Conservation (phyloP, 116 monocot genomes). For the Dioscorea cayenensis region DNA sequence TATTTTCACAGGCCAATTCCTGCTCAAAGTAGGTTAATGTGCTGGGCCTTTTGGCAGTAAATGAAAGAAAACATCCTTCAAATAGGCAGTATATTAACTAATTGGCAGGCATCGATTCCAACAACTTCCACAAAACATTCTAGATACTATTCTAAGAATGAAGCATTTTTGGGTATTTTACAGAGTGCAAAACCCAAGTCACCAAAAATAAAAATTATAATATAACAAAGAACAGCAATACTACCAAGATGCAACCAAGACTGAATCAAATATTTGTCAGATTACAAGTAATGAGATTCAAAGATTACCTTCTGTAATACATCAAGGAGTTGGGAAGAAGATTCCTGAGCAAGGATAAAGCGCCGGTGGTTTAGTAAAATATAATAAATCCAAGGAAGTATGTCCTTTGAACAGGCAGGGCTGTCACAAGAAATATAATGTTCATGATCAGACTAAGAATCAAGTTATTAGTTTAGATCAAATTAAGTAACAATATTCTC, state of each 20-base stretch:
- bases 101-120: too few species aligned
- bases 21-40: too few species aligned
- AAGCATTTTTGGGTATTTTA: too few species aligned
- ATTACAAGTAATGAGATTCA: not conserved
- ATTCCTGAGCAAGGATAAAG: constrained; percentile 42
- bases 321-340: constrained; percentile 28
- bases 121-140: too few species aligned
- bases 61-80: too few species aligned
- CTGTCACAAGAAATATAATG: not conserved
- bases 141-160: too few species aligned
- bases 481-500: too few species aligned
- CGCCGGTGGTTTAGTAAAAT: constrained; percentile 48
- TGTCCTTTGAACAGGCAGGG: constrained; percentile 9
- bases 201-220: too few species aligned
- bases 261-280: not conserved
- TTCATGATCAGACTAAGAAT: not conserved
- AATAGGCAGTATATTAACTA: too few species aligned
- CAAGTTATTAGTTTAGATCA: too few species aligned
- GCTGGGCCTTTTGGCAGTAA: too few species aligned
- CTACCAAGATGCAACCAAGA: not conserved
- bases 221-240: not conserved
- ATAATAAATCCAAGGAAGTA: constrained; percentile 51
- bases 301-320: constrained; percentile 38
- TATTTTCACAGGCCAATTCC: too few species aligned
- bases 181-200: not conserved